phyloP scores from a whole-genome alignment of 2,329 filamentous ascomycete species.

The Dactylella cylindrospora region DNA sequence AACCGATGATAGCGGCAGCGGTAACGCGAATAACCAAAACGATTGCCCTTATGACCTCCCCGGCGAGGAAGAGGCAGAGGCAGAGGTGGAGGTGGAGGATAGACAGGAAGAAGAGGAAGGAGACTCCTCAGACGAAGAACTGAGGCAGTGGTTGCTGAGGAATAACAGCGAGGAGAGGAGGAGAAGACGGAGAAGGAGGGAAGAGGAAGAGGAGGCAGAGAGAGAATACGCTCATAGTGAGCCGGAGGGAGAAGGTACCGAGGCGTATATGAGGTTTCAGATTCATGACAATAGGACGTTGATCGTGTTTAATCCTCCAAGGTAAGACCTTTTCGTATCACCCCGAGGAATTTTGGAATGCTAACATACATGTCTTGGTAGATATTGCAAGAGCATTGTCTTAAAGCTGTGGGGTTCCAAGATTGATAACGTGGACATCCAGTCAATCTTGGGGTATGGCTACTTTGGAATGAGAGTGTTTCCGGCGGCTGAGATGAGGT shows the following conservation, averaged over 20 bases:
- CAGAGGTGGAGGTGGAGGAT: slow-evolving; percentile 13
- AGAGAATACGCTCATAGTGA: slow-evolving; percentile 21
- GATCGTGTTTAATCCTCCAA: slow-evolving; percentile 38
- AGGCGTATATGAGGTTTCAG: slow-evolving; percentile 36
- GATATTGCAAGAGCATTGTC: slow-evolving; percentile 36
- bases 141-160: slow-evolving; percentile 22
- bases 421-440: slow-evolving; percentile 42
- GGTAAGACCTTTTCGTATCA: slow-evolving; percentile 2
- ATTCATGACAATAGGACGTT: slow-evolving; percentile 32
- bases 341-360: not conserved
- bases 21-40: slow-evolving; percentile 9
- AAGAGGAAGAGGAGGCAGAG: slow-evolving; percentile 30
- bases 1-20: slow-evolving; percentile 3
- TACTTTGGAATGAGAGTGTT: slow-evolving; percentile 40
- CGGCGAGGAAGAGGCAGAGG: slow-evolving; percentile 17
- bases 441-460: slow-evolving; percentile 33
- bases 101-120: slow-evolving; percentile 6
- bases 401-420: slow-evolving; percentile 40
- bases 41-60: slow-evolving; percentile 31
- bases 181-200: slow-evolving; percentile 11
- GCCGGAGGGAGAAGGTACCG: slow-evolving; percentile 7
- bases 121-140: slow-evolving; percentile 17
- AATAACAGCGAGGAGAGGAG: slow-evolving; percentile 23
- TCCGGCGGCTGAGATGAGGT: slow-evolving; percentile 35
- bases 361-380: slow-evolving; percentile 6